Base-by-base conservation (phyloP, 1,284 basidiomycete species). In the Somion occarium region DNA sequence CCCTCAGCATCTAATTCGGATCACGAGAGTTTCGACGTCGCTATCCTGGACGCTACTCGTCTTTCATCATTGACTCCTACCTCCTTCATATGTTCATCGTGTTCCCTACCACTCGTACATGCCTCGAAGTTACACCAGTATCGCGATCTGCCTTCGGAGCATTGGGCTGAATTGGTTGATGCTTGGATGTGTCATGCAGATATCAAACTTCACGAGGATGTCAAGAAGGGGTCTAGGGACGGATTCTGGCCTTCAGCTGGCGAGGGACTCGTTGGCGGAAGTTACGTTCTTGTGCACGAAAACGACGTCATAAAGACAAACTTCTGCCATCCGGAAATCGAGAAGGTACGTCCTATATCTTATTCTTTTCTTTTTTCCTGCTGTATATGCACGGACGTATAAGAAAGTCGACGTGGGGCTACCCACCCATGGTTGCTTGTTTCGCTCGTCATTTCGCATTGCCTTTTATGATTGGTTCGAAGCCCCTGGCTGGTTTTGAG, bases 121-220 rank as follows among this genome's bases (percentile, higher is more conserved):
- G 68, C 74, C 0, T 67, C 75, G 5, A 72, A 69, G 41, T 65
- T 80, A 15, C 57, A 57, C 7, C 66, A 63, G 25, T 97, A 91
- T 67, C 80, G 84, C 46, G 93, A 97, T 61, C 73, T 99, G 5
- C 95, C 95, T 1, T 94, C 91, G 1, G 93, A 97, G 63, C 86
- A 97, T 61, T 99, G 95, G 95, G 88, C 93, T 52, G 95, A 99
- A 67, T 82, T 98, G 38, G 83, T 98, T 20, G 95, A 98, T 54
- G 88, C 93, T 2, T 98, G 95, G 95, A 95, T 99, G 91, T 98
- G 95, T 63, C 96, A 98, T 68, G 70, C 84, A 19, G 93, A 97
- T 63, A 93, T 96, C 69, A 82, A 79, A 26, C 71, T 94, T 44
- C 79, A 87, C 51, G 84, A 86, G 22, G 77, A 85, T 15, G 77